Percentiles rank a stretch among this genome's conserved stretches.
These are phyloP conservation scores for Globisporangium acanthophoron DNA, from an alignment of 352 stramenopile genomes.

Conservation along the genomic window DNA sequence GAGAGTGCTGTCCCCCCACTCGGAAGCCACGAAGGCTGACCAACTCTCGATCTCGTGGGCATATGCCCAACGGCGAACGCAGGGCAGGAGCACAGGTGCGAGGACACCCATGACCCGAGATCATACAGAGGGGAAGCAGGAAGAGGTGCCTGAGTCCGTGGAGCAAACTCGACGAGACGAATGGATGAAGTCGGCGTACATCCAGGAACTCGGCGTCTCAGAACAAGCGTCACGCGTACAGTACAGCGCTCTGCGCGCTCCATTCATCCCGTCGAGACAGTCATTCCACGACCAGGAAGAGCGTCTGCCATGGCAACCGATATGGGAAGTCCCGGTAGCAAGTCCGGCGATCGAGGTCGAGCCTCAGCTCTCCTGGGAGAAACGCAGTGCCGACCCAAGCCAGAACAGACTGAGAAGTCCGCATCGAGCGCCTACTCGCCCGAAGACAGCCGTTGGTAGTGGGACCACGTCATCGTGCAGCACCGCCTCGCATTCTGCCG, in stretches of 20 bases:
- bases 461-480: constrained; percentile 2
- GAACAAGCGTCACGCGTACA: constrained; percentile 2
- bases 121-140: background rate
- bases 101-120: background rate
- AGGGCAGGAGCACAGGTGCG: too few relatives aligned
- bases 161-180: constrained; percentile 19
- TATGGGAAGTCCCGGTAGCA: constrained; percentile 12
- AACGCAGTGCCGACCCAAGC: too few relatives aligned
- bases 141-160: constrained; percentile 10
- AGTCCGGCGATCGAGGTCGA: too few relatives aligned
- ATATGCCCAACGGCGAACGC: constrained; percentile 5
- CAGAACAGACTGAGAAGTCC: background rate
- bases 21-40: background rate
- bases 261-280: constrained; percentile 14
- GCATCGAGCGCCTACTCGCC: constrained; percentile 2
- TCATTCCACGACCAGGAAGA: constrained; percentile 13
- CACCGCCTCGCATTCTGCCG: constrained; percentile 6
- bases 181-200: constrained; percentile 37
- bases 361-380: too few relatives aligned
- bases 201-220: constrained; percentile 13
- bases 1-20: background rate
- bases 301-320: constrained; percentile 19
- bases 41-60: constrained; percentile 28
- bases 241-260: constrained; percentile 4
- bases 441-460: constrained; percentile 2